These are phyloP conservation scores for Calonectria leucothoes DNA, from an alignment of 2,329 filamentous ascomycete genomes.

Conservation along the genomic window DNA sequence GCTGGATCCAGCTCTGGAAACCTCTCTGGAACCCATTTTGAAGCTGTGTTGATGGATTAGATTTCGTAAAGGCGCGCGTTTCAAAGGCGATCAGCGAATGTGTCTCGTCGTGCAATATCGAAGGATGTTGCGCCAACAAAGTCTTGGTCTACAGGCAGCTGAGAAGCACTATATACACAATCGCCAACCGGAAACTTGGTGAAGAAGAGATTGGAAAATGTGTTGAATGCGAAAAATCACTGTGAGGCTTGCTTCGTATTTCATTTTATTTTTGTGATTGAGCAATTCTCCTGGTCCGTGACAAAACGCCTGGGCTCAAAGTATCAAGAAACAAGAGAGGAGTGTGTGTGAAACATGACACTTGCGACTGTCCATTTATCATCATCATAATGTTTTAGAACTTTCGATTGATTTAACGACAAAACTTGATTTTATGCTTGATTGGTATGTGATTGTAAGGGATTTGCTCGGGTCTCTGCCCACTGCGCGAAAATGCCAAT, in stretches of 20 bases:
- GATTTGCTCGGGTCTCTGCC: too few species aligned
- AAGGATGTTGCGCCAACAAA: not conserved
- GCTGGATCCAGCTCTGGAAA: not conserved
- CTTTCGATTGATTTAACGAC: not conserved
- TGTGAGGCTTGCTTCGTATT: not conserved
- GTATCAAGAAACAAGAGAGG: not conserved
- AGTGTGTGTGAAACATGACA: not conserved
- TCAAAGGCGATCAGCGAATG: not conserved
- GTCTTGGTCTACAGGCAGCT: not conserved
- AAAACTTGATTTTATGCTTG: too few species aligned
- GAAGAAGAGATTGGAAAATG: not conserved
- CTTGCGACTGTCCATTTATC: not conserved
- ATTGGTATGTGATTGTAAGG: too few species aligned
- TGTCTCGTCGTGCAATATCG: not conserved
- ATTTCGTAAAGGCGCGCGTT: not conserved
- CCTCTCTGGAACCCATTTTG: not conserved
- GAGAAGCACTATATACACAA: not conserved
- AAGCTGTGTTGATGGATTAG: too few species aligned
- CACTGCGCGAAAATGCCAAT: too few species aligned
- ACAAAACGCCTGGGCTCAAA: not conserved
- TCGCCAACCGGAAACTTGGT: not conserved
- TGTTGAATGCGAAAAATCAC: not conserved
- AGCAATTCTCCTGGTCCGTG: not conserved
- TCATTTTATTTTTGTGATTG: not conserved
- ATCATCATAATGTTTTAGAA: not conserved